Evolutionary conservation across 225 moss, liverwort and hornwort genomes (phyloP).

Genomic region (Pseudisothecium myosuroides): DNA sequence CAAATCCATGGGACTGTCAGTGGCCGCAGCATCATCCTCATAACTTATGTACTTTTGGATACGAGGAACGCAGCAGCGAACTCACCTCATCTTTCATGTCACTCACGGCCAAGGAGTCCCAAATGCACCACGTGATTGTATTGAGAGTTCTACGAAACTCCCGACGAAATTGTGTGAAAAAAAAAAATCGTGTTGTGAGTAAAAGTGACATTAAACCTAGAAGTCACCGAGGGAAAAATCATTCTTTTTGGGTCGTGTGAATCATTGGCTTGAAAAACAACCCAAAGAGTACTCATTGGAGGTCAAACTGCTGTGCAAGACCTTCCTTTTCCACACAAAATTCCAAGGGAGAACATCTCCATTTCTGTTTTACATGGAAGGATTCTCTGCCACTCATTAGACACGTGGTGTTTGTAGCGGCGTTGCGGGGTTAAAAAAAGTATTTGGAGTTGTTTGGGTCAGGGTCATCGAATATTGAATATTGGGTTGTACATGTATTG

Average conservation of each 20-base stretch:
- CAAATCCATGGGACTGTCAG: not conserved
- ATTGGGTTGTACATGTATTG: not conserved
- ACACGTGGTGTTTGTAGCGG: fast-evolving
- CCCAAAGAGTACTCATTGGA: fast-evolving
- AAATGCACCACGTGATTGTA: not conserved
- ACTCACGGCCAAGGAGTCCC: not conserved
- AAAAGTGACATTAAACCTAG: not conserved
- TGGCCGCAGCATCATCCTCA: too few species aligned
- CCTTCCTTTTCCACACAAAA: not conserved
- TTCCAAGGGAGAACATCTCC: fast-evolving
- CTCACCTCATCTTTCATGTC: not conserved
- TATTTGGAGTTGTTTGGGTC: not conserved
- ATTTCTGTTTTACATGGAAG: not conserved
- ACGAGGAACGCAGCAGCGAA: not conserved
- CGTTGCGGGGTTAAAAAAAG: fast-evolving
- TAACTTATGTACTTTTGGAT: not conserved
- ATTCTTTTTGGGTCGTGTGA: fast-evolving
- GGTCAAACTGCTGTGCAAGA: not conserved
- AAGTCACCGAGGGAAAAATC: not conserved
- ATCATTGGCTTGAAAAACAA: not conserved
- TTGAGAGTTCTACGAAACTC: too few species aligned
- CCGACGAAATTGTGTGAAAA: too few species aligned
- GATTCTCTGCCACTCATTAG: fast-evolving
- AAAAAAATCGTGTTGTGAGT: not conserved
- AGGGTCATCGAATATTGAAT: too few species aligned